A percentile compares a stretch with the other conserved stretches of the same genome.
Evolutionary conservation across 352 stramenopile species (phyloP).

Genomic region (Ochromonadaceae sp.): DNA sequence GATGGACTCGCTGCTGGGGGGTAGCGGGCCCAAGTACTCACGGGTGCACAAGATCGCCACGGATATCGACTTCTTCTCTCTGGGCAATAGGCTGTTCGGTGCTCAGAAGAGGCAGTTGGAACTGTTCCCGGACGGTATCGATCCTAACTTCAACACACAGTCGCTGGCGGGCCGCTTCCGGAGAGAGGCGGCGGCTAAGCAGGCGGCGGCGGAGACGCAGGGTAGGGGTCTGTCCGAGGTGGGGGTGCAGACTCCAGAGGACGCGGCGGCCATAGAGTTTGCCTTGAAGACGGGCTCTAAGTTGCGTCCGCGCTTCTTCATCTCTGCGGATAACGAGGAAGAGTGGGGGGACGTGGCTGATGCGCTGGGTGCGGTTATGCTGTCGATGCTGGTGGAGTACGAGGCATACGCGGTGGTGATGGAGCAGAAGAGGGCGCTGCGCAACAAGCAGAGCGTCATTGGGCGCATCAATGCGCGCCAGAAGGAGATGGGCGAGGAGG

Average conservation of each 20-base stretch:
- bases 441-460: constrained; percentile 8
- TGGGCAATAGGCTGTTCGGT: constrained; percentile 13
- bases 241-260: too few relatives aligned
- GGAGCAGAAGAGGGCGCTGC: background rate
- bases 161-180: background rate
- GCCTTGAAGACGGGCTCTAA: background rate
- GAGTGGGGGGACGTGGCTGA: constrained; percentile 12
- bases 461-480: background rate
- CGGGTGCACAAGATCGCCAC: constrained; percentile 1
- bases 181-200: background rate
- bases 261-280: too few relatives aligned
- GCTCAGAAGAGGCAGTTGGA: background rate
- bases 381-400: constrained; percentile 6
- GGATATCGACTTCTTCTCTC: background rate
- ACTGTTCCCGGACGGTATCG: constrained; percentile 1
- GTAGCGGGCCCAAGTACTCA: background rate
- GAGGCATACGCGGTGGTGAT: background rate
- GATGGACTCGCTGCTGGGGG: background rate
- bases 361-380: background rate
- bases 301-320: background rate
- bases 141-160: background rate
- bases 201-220: too few relatives aligned
- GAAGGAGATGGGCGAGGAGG: background rate
- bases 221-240: too few relatives aligned
- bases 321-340: background rate